Conservation (phyloP, 768 basidiomycete species). For the Dentipellis sp. region DNA sequence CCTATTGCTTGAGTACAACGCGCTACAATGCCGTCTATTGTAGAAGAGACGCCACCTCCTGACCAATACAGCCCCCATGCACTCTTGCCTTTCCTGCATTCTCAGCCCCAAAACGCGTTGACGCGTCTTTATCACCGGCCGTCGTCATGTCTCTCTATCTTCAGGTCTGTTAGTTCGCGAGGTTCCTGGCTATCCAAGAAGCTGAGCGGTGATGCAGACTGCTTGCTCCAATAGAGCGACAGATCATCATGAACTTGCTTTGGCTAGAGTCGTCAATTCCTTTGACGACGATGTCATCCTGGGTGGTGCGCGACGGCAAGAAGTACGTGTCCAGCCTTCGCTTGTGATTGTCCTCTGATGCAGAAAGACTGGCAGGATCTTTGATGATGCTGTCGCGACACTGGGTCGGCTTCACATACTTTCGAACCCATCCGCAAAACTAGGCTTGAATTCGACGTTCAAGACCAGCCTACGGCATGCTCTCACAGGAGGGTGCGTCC, state of each 20-base stretch:
- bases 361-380: slow-evolving; percentile 39
- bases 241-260: slow-evolving; percentile 78
- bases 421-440: slow-evolving; percentile 46
- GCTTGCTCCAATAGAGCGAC: slow-evolving; percentile 69
- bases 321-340: slow-evolving; percentile 35
- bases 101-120: slow-evolving; percentile 69
- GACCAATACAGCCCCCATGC: slow-evolving; percentile 32
- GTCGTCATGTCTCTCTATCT: slow-evolving; percentile 84
- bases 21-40: slow-evolving; percentile 6
- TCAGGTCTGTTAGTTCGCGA: slow-evolving; percentile 45
- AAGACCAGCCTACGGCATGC: slow-evolving; percentile 75
- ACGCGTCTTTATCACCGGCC: slow-evolving; percentile 77
- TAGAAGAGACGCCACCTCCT: slow-evolving; percentile 3
- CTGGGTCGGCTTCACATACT: slow-evolving; percentile 65
- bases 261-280: slow-evolving; percentile 79
- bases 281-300: slow-evolving; percentile 58
- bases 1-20: neutral
- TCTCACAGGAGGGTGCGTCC: slow-evolving; percentile 74
- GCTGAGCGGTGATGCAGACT: slow-evolving; percentile 35
- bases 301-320: slow-evolving; percentile 69
- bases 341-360: slow-evolving; percentile 3
- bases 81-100: slow-evolving; percentile 70
- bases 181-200: neutral
- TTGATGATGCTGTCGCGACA: slow-evolving; percentile 57
- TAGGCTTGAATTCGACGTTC: slow-evolving; percentile 66